Base-by-base conservation (phyloP, 2,329 filamentous ascomycete species). In the Nannizziopsis barbatae region DNA sequence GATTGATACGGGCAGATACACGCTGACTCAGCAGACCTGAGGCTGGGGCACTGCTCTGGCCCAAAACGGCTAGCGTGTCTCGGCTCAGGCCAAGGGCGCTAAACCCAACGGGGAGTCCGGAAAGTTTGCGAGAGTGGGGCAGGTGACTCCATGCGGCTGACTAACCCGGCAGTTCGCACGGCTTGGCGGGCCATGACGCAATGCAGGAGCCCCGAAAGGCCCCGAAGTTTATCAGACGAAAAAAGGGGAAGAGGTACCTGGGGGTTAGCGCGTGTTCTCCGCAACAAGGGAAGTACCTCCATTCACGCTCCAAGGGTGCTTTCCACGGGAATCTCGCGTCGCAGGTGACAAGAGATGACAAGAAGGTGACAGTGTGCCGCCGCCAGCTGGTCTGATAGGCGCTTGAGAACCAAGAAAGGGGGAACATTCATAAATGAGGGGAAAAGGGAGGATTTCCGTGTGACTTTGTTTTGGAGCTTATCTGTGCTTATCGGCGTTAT, bases 171-270 rank as follows among this genome's bases (percentile, higher is more conserved):
- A 27, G 30, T 47, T 38, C 10, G 7, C 22, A 42, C 22, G 38
- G 33, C 39, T 15, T 15, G 42, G 42, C 42, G n/a, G 42, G n/a
- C 18, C 32, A 49, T 49, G 47, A 49, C 47, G 47, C 33, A 43
- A 33, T 42, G 22, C 22, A 27, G 22, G 22, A 27, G 22, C 36
- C 20, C 35, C 20, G 43, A 38, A 17, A 30, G 36, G 33, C 18
- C 31, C 35, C 14, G 11, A n/a, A 14, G 14, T 20, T 11, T 33
- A 27, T 27, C 22, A 27, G 22, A 27, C 22, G 37, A 33, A 7
- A 32, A 12, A 9, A 4, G 14, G 10, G 35, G 33, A 12, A 32
- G 27, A 33, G 39, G 37, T 42, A 41, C 45, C 20, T 43, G 31
- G 30, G 30, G 45, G 30, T 37, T 31, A 42, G 17, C 12, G 38